Base-by-base conservation (phyloP, 345 rosid species). In the Camelina hispida region DNA sequence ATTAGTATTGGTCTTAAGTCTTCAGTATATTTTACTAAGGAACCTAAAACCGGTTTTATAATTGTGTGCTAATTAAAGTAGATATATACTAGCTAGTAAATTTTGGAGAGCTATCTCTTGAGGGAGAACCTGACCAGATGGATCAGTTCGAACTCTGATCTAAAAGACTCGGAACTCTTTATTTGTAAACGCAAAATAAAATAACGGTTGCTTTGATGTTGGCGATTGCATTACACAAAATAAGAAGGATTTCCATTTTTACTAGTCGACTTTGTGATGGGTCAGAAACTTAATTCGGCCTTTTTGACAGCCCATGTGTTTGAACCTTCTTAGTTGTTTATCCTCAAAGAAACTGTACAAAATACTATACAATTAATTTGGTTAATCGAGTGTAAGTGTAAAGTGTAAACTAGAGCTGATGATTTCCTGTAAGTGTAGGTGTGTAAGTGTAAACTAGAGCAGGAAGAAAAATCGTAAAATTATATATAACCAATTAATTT, bases 261-360 rank as follows among this genome's bases (percentile, higher is more conserved):
- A 66, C 14, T 57, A 25, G 16, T 11, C 32, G 69, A 32, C 61
- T 75, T 62, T 15, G 14, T 28, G 2, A 42, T 30, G 56, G 38
- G 72, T n/a, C 22, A n/a, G 1, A 13, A 38, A 57, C 53, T 37
- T 59, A 14, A 59, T 67, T 35, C 20, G 74, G 79, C 64, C 28
- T 42, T 54, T 75, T 75, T 30, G 2, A 6, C n/a, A 15, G 47
- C 47, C 56, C 56, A 60, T 52, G 13, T 7, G 16, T 65, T 32
- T 54, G 47, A 58, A 17, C 60, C 37, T 25, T 25, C 48, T 37
- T 16, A 10, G 16, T 57, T 71, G 12, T 68, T 50, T 66, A 13
- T 51, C 2, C 16, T 16, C 56, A 10, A 55, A 40, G 14, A 52
- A n/a, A 23, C 11, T 37, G 6, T 15, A 67, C 25, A 47, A 28